Evolutionary conservation across 805 yeast genomes (phyloP), one percentile per base, ranked within the genome.

Genomic region (Kluyveromyces wickerhamii): DNA sequence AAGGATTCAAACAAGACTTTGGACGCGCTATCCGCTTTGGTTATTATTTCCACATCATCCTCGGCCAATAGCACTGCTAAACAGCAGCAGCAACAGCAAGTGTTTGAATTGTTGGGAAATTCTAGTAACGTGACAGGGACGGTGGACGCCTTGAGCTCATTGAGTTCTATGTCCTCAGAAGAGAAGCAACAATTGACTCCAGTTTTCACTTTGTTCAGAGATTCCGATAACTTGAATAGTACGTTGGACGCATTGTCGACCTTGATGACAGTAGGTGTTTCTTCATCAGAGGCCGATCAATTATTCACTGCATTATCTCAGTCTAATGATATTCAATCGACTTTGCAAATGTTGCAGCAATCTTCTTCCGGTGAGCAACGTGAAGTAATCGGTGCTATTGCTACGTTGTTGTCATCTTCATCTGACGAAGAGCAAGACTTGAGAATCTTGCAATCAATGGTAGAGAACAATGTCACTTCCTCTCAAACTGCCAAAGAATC

Each of bases 141-240:
- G 17, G 46, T 51, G 16, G 48, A 47, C 8, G 42, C 54, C 18
- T 34, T 58, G 27, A 25, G 43, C n/a, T 40, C 37, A 14, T 34
- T 58, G 36, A 47, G 48, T 19, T 44, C 41, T 29, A 39, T 54
- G 36, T 37, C 48, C n/a, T 15, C 44, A 6, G 12, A 51, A 0
- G 50, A 52, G 17, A 44, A 49, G 28, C 28, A 37, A 5, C 50
- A 50, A 18, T 35, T 53, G 19, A 12, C 40, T 7, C 60, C 61
- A 6, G 52, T 55, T 16, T 47, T 56, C 25, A 24, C 39, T 9
- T 32, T 54, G 16, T 41, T 54, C 35, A 30, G 35, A 21, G 35
- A 35, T 17, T 46, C 56, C 3, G 42, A 41, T 5, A 48, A 53
- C 34, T 36, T 39, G 12, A 37, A 51, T n/a, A 46, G 39, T 7